These are phyloP conservation scores for Neurospora tetraspora DNA, from an alignment of 495 filamentous ascomycete species.

Conservation along the genomic window DNA sequence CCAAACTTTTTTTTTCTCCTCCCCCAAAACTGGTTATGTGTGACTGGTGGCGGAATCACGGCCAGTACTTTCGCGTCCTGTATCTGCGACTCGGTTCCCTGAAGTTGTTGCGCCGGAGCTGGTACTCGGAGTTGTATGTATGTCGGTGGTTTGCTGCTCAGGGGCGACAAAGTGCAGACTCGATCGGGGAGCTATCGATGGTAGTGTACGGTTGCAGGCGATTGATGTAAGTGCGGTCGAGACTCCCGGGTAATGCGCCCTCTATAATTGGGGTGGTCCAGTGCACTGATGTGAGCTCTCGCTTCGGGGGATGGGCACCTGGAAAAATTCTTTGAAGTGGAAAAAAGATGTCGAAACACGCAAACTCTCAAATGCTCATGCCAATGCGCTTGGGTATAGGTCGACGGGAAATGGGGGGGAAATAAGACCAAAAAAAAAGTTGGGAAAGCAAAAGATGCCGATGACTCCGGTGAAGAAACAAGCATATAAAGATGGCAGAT, in stretches of 20 bases:
- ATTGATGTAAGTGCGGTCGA: background rate
- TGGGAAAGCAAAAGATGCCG: constrained; percentile 12
- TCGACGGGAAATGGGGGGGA: constrained; percentile 4
- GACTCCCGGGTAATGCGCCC: background rate
- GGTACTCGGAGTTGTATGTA: background rate
- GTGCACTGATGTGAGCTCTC: background rate
- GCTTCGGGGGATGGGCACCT: background rate
- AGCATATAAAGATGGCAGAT: background rate
- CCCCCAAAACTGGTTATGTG: background rate
- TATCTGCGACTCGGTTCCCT: background rate
- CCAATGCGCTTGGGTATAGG: background rate
- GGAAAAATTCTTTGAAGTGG: background rate
- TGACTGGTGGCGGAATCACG: background rate
- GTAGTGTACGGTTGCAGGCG: background rate
- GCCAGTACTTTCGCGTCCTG: background rate
- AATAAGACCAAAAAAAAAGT: constrained; percentile 8
- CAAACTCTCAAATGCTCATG: background rate
- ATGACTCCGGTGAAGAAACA: constrained; percentile 15
- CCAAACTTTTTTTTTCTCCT: background rate
- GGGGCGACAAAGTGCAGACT: background rate
- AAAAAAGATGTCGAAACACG: background rate
- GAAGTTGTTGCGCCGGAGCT: background rate
- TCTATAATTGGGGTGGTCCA: background rate
- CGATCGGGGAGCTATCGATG: background rate
- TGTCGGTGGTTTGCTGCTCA: background rate